These are phyloP conservation scores for Fusarium piperis DNA, from an alignment of 2,329 filamentous ascomycete genomes.

Conservation along the genomic window DNA sequence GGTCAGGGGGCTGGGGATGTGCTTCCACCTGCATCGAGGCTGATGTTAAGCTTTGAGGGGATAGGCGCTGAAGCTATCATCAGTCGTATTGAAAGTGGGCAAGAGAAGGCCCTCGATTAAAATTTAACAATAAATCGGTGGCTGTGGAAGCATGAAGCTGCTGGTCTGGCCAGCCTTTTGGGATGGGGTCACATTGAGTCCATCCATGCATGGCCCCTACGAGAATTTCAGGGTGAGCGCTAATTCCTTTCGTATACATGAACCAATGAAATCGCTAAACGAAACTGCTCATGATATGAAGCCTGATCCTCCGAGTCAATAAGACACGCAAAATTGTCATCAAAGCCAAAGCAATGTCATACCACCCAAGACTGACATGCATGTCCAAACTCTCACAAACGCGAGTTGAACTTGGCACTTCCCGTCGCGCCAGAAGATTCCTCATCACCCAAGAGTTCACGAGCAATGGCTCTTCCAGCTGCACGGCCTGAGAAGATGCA, in stretches of 20 bases:
- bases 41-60: background rate
- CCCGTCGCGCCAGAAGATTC: background rate
- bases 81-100: background rate
- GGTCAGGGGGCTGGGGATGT: background rate
- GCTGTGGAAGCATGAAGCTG: background rate
- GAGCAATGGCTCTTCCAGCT: slow-evolving; percentile 64
- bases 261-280: background rate
- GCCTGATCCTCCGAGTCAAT: background rate
- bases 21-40: background rate
- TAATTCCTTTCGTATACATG: background rate
- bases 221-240: background rate
- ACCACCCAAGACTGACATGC: background rate
- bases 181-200: background rate
- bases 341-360: background rate
- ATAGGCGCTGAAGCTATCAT: background rate
- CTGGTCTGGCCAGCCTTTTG: background rate
- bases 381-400: background rate
- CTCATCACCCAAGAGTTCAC: slow-evolving; percentile 49
- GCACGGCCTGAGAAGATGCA: slow-evolving; percentile 70
- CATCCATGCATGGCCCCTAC: background rate
- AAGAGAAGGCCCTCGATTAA: background rate
- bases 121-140: background rate
- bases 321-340: background rate
- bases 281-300: background rate
- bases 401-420: slow-evolving; percentile 3